Conservation (phyloP, 371 early-diverging fungal genomes). For the Mucor saturninus region DNA sequence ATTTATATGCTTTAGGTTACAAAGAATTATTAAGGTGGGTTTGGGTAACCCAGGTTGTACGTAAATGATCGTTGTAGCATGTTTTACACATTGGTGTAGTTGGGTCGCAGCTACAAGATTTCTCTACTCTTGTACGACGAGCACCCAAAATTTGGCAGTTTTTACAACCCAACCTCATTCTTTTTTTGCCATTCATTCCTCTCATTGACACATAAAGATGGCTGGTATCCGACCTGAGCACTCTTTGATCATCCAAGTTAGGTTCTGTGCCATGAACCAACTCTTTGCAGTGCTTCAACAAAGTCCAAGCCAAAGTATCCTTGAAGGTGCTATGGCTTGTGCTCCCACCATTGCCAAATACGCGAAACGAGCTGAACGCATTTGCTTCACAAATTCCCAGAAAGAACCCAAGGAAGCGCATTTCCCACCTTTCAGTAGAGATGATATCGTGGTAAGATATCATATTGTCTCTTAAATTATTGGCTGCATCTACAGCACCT, state of each 20-base stretch:
- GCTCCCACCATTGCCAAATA: neutral
- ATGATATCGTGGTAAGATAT: slow-evolving; percentile 7
- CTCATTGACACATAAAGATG: neutral
- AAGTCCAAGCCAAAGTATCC: neutral
- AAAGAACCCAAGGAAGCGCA: slow-evolving; percentile 9
- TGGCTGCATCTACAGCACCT: slow-evolving; percentile 10
- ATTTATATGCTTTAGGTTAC: neutral
- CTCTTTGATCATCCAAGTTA: neutral
- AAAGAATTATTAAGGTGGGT: neutral
- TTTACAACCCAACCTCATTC: neutral
- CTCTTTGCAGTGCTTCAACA: neutral
- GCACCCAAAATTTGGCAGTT: neutral
- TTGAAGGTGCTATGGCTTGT: neutral
- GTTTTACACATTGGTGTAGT: neutral
- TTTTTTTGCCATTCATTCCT: neutral
- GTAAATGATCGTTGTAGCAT: neutral
- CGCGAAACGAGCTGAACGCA: neutral
- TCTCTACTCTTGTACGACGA: neutral
- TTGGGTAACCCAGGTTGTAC: neutral
- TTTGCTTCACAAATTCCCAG: slow-evolving; percentile 1
- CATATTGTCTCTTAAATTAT: neutral
- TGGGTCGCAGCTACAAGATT: neutral
- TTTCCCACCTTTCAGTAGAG: slow-evolving; percentile 1
- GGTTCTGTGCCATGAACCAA: neutral
- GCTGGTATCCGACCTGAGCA: neutral